Percentiles rank a stretch among this genome's conserved stretches.
Conservation (phyloP, 805 yeast genomes). For the Metschnikowia aberdeeniae region DNA sequence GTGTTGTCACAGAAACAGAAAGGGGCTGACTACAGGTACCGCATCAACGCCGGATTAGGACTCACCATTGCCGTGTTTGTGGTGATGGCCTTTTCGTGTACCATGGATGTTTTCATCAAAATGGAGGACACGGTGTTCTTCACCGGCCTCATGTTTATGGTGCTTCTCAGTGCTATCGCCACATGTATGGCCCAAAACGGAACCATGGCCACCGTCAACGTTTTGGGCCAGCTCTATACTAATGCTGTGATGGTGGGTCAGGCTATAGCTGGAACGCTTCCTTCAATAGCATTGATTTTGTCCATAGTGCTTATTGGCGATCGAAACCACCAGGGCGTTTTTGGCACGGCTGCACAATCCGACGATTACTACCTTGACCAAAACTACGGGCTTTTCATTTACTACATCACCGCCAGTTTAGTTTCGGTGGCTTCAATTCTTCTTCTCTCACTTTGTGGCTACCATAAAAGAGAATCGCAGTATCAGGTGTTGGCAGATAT, state of each 20-base stretch:
- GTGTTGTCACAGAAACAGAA: constrained; percentile 63
- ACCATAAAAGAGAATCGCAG: constrained; percentile 21
- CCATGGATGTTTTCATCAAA: constrained; percentile 29
- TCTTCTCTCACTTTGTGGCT: constrained; percentile 33
- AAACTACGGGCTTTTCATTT: constrained; percentile 39
- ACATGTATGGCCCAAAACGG: constrained; percentile 88
- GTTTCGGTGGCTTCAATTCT: constrained; percentile 42
- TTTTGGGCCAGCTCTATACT: constrained; percentile 70
- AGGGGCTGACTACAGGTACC: constrained; percentile 50
- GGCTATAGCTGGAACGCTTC: constrained; percentile 90
- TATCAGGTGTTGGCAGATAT: constrained; percentile 18
- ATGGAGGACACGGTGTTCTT: constrained; percentile 45
- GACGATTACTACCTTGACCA: constrained; percentile 26
- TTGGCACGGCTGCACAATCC: constrained; percentile 8
- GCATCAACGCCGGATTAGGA: constrained; percentile 59
- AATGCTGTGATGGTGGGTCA: constrained; percentile 95
- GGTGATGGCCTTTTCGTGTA: constrained; percentile 50
- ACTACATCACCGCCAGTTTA: constrained; percentile 50
- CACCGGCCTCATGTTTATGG: constrained; percentile 54
- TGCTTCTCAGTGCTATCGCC: constrained; percentile 64
- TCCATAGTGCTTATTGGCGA: constrained; percentile 46
- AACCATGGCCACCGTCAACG: constrained; percentile 78
- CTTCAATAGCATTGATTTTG: constrained; percentile 64
- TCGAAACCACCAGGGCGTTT: constrained; percentile 11
- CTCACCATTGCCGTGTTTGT: constrained; percentile 57